Evolutionary conservation across 352 stramenopile genomes (phyloP).

Genomic region (Globisporangium splendens): DNA sequence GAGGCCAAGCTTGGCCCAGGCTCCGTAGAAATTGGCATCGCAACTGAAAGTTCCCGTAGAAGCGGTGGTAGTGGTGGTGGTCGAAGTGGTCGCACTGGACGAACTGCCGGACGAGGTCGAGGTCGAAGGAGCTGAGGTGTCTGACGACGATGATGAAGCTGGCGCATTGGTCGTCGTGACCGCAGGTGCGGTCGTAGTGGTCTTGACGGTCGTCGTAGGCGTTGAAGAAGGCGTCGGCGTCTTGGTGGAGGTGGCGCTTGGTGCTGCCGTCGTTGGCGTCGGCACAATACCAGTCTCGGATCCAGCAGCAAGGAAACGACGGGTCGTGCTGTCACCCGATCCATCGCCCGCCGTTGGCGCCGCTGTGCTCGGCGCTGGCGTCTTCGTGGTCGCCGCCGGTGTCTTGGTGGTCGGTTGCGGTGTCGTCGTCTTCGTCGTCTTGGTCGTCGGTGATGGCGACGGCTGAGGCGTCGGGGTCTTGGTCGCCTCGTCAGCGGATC

Average conservation of each 20-base stretch:
- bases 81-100: constrained; percentile 10
- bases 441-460: constrained; percentile 22
- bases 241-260: constrained; percentile 24
- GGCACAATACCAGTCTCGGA: constrained; percentile 2
- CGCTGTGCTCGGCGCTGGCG: constrained; percentile 16
- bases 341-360: constrained; percentile 5
- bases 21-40: constrained; percentile 75
- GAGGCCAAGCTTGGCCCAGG: constrained; percentile 64
- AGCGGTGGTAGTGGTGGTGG: constrained; percentile 9
- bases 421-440: constrained; percentile 21
- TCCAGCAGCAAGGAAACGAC: constrained; percentile 9
- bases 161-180: neutral
- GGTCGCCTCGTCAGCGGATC: constrained; percentile 12
- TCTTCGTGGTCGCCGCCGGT: constrained; percentile 20
- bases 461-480: constrained; percentile 19
- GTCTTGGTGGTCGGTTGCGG: constrained; percentile 22
- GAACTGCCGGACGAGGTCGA: constrained; percentile 14
- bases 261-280: constrained; percentile 6
- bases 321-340: constrained; percentile 1
- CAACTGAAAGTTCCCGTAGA: constrained; percentile 55
- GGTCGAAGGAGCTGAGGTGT: constrained; percentile 16
- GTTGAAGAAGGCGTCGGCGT: constrained; percentile 7
- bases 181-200: neutral
- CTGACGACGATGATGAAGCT: constrained; percentile 3
- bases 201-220: constrained; percentile 10